phyloP scores from a whole-genome alignment of 805 yeast genomes.

The Helenozyma baotianmanensis region DNA sequence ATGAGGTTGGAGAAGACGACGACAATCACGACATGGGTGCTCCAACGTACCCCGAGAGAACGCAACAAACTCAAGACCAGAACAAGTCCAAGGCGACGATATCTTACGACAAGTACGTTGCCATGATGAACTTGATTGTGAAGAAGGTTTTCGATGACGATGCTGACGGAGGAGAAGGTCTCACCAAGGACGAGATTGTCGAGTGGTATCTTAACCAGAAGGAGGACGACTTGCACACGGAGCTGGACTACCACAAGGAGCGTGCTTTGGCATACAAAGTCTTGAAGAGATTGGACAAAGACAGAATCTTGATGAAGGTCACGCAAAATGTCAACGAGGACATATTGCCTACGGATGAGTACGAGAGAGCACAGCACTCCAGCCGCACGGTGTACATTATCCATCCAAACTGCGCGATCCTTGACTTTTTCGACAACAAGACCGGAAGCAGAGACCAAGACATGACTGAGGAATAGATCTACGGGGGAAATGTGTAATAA shows the following conservation, averaged over 20 bases:
- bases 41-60: slow-evolving; percentile 2
- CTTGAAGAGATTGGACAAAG: slow-evolving; percentile 75
- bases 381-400: slow-evolving; percentile 34
- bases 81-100: slow-evolving; percentile 39
- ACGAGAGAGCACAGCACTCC: slow-evolving; percentile 5
- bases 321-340: slow-evolving; percentile 32
- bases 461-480: too few relatives aligned
- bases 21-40: slow-evolving; percentile 12
- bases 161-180: slow-evolving; percentile 49
- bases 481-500: too few relatives aligned
- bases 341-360: slow-evolving; percentile 11
- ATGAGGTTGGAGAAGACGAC: slow-evolving; percentile 12
- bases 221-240: slow-evolving; percentile 67
- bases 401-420: slow-evolving; percentile 82
- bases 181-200: slow-evolving; percentile 64
- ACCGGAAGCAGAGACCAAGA: not conserved
- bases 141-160: slow-evolving; percentile 54
- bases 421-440: slow-evolving; percentile 52
- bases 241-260: slow-evolving; percentile 67
- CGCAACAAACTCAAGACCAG: not conserved
- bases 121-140: slow-evolving; percentile 77
- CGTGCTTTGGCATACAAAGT: slow-evolving; percentile 73
- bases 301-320: slow-evolving; percentile 68
- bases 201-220: slow-evolving; percentile 75
- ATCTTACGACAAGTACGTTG: slow-evolving; percentile 80